These are phyloP conservation scores for Leccinum subgranulosum DNA, from an alignment of 768 basidiomycete species.

Conservation along the genomic window DNA sequence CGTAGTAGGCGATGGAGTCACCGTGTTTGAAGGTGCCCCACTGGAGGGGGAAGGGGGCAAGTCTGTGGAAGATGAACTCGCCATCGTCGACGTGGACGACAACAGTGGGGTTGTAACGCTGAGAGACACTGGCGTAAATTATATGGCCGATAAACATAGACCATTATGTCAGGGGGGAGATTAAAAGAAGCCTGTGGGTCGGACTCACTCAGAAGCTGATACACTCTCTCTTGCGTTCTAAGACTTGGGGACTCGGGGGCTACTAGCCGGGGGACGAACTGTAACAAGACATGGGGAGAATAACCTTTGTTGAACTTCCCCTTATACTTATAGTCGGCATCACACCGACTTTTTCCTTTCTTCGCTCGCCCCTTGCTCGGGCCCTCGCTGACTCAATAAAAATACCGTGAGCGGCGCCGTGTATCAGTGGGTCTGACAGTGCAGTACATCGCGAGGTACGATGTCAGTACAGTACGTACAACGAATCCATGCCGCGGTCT, in stretches of 20 bases:
- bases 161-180: not conserved
- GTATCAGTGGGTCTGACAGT: no score
- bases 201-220: not conserved
- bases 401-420: not conserved
- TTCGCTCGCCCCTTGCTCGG: not conserved
- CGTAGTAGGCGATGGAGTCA: not conserved
- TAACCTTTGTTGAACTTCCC: not conserved
- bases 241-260: not conserved
- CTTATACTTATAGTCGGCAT: not conserved
- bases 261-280: not conserved
- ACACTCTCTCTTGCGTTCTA: not conserved
- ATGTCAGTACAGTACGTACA: not conserved
- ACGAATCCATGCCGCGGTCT: not conserved
- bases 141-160: not conserved
- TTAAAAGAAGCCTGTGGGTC: not conserved
- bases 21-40: not conserved
- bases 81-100: not conserved
- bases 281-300: not conserved
- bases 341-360: not conserved
- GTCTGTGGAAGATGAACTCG: not conserved
- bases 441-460: not conserved
- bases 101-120: not conserved
- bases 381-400: not conserved
- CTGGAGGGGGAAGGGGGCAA: not conserved
- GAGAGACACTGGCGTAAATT: not conserved